Evolutionary conservation across 805 yeast species (phyloP), one percentile per base, ranked within the genome.

Genomic region (Starmerella etchellsii): DNA sequence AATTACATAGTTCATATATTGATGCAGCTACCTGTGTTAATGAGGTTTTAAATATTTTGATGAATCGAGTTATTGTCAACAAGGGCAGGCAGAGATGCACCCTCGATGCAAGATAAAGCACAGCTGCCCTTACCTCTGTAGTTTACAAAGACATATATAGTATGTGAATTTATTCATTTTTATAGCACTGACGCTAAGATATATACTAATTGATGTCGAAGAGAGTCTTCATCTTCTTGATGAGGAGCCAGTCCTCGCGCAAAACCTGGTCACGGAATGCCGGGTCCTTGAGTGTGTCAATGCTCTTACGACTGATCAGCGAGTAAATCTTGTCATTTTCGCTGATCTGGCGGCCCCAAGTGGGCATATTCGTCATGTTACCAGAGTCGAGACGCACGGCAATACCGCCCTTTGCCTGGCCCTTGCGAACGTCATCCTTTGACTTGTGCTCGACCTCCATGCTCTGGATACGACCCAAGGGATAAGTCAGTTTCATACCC

Each of bases 311-410:
- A 11, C 91, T 60, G 49, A 91, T 73, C 66, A 81, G 70, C n/a
- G 98, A 88, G 65, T 87, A 91, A 58, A 91, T 68, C 34, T 73
- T 70, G 62, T 91, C 99, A 44, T 74, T 68, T 65, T 91, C 99
- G 62, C 85, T 95, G 53, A 91, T 93, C 59, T 91, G 99, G 68
- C 98, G 83, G 49, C 99, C 99, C 97, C 97, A 91, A 13, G 83
- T 78, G 41, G 98, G 97, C 66, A 85, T 95, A 50, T 82, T 88
- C 43, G 81, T 70, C 33, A 94, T 81, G 50, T 94, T 87, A 4
- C 60, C 57, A 54, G 83, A 80, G 42, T 91, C 98, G 57, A 91
- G 71, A 69, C 98, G 78, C 81, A 91, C 82, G 48, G 99, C 98
- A 49, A 88, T 97, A 74, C 99, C 99, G 22, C 95, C 96, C 53